phyloP scores from a whole-genome alignment of 139 green algal genomes.

The Chlorella sp. region DNA sequence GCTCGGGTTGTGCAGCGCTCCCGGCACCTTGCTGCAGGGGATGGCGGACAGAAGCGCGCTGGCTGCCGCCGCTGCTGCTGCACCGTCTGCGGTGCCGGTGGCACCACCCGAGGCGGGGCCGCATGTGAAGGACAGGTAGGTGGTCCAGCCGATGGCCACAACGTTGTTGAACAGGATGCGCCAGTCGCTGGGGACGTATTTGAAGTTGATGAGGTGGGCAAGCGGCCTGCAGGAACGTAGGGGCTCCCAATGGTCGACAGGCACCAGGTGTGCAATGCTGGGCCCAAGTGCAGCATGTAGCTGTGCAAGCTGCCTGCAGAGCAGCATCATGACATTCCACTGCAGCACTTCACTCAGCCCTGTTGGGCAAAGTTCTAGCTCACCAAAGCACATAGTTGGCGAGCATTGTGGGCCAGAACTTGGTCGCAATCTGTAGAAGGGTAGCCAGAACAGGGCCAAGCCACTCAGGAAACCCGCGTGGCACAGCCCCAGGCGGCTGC shows the following conservation, averaged over 20 bases:
- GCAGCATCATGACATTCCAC: neutral
- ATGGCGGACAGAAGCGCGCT: neutral
- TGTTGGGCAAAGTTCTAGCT: neutral
- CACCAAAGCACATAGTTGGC: slow-evolving; percentile 73
- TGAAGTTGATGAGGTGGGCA: slow-evolving; percentile 88
- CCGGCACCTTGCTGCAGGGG: slow-evolving; percentile 22
- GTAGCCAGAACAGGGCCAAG: too few species aligned
- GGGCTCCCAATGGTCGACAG: too few species aligned
- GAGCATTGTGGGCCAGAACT: slow-evolving; percentile 63
- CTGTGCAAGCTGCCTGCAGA: slow-evolving; percentile 68
- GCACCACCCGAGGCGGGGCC: neutral
- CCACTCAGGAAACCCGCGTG: too few species aligned
- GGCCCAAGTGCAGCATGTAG: too few species aligned
- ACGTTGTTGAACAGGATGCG: slow-evolving; percentile 89
- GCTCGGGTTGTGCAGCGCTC: slow-evolving; percentile 2
- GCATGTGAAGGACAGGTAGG: slow-evolving; percentile 38
- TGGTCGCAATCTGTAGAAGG: slow-evolving; percentile 43
- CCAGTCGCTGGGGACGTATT: slow-evolving; percentile 70
- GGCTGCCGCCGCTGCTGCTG: neutral
- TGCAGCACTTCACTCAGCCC: neutral
- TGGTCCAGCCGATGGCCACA: slow-evolving; percentile 48
- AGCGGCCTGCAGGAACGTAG: slow-evolving; percentile 50
- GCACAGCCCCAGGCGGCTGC: too few species aligned
- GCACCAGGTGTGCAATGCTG: too few species aligned
- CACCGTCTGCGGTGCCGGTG: neutral